A percentile compares a stretch with the other conserved stretches of the same genome.
phyloP scores from a whole-genome alignment of 2,329 filamentous ascomycete species.

The Leptographium wingfieldii region DNA sequence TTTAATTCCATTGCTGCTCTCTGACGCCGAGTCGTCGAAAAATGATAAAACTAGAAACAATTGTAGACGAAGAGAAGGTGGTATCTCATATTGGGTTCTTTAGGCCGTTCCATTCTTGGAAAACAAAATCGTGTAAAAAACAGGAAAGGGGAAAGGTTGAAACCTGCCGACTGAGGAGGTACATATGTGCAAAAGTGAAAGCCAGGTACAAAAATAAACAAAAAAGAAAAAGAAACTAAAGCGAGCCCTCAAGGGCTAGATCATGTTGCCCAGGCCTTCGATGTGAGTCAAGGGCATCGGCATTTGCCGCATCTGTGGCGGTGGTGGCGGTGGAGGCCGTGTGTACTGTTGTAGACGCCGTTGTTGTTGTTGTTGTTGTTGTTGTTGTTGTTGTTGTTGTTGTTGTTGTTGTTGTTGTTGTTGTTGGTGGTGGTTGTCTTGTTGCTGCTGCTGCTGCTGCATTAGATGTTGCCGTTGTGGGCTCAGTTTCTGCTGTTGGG shows the following conservation, averaged over 20 bases:
- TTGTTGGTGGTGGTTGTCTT: background rate
- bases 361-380: slow-evolving; percentile 5
- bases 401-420: background rate
- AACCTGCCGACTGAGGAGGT: background rate
- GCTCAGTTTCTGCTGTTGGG: slow-evolving; percentile 8
- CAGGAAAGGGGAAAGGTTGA: background rate
- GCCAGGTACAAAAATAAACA: background rate
- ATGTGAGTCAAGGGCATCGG: slow-evolving; percentile 18
- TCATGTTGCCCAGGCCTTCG: slow-evolving; percentile 33
- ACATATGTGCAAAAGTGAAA: background rate
- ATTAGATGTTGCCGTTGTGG: background rate
- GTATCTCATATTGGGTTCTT: slow-evolving; percentile 1
- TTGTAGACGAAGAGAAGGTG: background rate
- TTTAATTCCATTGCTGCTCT: background rate
- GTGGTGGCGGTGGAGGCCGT: slow-evolving; percentile 12
- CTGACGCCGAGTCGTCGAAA: background rate
- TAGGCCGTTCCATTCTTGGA: background rate
- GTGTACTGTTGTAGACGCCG: slow-evolving; percentile 8
- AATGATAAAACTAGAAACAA: background rate
- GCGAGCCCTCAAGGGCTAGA: background rate
- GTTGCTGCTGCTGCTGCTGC: slow-evolving; percentile 9
- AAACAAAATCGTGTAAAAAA: background rate
- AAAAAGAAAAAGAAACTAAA: slow-evolving; percentile 1
- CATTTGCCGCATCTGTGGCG: slow-evolving; percentile 14
- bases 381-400: background rate